Evolutionary conservation across 2,329 filamentous ascomycete species (phyloP), one percentile per base, ranked within the genome.

Genomic region (Lomentospora prolificans): DNA sequence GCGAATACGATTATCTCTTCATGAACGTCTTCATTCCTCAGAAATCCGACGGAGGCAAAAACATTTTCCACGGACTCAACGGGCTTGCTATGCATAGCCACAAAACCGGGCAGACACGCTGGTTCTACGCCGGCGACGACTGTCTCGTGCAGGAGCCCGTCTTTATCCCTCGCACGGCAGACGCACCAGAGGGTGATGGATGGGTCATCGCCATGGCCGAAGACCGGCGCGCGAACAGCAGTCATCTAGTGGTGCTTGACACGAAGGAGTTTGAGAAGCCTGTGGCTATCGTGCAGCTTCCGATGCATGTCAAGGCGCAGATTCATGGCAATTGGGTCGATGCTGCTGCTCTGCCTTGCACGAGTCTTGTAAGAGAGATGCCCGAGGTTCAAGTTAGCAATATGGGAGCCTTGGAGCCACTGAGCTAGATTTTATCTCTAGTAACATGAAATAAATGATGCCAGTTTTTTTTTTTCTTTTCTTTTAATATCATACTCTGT

Each of bases 61-160:
- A 71, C 63, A 59, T 68, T 65, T 19, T 70, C 67, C 1, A 67
- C 65, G 25, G 68, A 64, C 8, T 66, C 17, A 52, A 65, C n/a
- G 14, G 7, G 3, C n/a, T 52, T 5, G n/a, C 27, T 3, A 7
- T 5, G 7, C 28, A 9, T 22, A 61, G 70, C 41, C 56, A 61
- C 4, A 24, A 51, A 6, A 67, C 66, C 1, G 63, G 63, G 0
- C 28, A 58, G 12, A 57, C 62, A 6, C 57, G 65, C 31, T 58
- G 63, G 6, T 73, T 70, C 51, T 69, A 63, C 25, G 65, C 69
- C 0, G 69, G 69, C 0, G 51, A n/a, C 0, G 66, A 56, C 25
- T 66, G 9, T 27, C 64, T 68, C 4, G 67, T 73, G 10, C 71
- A 75, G 59, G 73, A 75, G 46, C 72, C 72, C 0, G 66, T 71